These are phyloP conservation scores for Cryptococcus hybrid DNA, from an alignment of 1,284 basidiomycete genomes.

Conservation along the genomic window DNA sequence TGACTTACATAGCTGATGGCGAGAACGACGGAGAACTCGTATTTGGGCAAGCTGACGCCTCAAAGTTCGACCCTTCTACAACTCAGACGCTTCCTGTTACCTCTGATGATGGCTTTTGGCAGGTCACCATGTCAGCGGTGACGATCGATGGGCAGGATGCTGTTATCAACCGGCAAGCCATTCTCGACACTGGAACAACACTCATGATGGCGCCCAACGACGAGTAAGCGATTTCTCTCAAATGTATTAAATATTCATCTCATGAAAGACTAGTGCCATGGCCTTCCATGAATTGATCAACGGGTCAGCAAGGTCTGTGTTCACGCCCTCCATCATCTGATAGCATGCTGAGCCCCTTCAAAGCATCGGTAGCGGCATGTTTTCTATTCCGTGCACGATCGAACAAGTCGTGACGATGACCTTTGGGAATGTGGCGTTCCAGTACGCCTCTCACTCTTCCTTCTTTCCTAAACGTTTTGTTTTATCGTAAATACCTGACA, in stretches of 20 bases:
- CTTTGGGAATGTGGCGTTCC: conserved; percentile 56
- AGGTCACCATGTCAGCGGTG: conserved; percentile 29
- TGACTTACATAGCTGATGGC: conserved; percentile 52
- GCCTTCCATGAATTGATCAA: conserved; percentile 61
- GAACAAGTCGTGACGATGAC: conserved; percentile 63
- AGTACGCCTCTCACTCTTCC: conserved; percentile 13
- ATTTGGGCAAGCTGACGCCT: conserved; percentile 30
- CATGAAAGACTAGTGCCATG: conserved; percentile 49
- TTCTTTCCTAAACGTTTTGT: background rate
- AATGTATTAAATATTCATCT: background rate
- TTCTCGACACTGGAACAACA: conserved; percentile 42
- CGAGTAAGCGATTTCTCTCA: conserved; percentile 14
- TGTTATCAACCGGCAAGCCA: conserved; percentile 14
- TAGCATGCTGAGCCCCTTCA: conserved; percentile 7
- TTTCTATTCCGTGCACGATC: conserved; percentile 74
- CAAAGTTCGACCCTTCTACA: conserved; percentile 39
- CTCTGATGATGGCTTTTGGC: conserved; percentile 44
- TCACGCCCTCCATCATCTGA: background rate
- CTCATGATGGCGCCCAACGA: conserved; percentile 48
- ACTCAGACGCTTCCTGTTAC: conserved; percentile 19
- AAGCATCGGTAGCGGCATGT: conserved; percentile 63
- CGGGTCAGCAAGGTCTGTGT: conserved; percentile 53
- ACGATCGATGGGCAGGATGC: conserved; percentile 25
- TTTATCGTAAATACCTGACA: background rate
- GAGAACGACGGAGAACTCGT: conserved; percentile 66